Base-by-base conservation (phyloP, 345 rosid species). In the Gossypium longicalyx region DNA sequence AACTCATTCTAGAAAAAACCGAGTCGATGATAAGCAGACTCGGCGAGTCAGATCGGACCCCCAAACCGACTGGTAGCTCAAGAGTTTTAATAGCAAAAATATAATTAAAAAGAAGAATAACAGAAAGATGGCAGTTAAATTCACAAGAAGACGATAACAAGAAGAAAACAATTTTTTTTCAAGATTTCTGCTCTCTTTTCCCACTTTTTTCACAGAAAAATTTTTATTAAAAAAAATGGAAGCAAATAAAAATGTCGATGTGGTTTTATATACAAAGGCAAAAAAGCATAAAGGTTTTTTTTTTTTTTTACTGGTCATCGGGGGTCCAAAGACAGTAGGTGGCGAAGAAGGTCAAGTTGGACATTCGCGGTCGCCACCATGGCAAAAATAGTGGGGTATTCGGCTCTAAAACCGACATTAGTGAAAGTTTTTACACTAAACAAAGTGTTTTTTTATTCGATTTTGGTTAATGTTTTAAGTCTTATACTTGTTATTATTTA, bases 241-340 rank as follows among this genome's bases (percentile, higher is more conserved):
- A 48, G 29, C 17, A 4, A 47, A 60, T 45, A 53, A 54, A 13
- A 72, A 73, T 59, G 75, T 43, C 49, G 43, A 13, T 16, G 75
- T 20, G 17, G 25, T 72, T 5, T 72, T 72, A 72, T 72, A 57
- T 58, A 72, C 54, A 72, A 57, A 41, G 43, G 43, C 63, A 41
- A 44, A 34, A 57, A 72, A 20, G 47, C 54, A 17, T 16, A 52
- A 52, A 52, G 57, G 7, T 34, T 34, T 70, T 53, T 70, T 41
- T 19, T 41, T 19, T 56, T 72, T 23, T 44, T 20, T 15, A 58
- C 57, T 74, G 69, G 70, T 74, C 70, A 49, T 68, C 61, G 65
- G 67, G 76, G 76, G 76, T 74, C 76, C 76, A 74, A 58, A 27
- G 70, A 54, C 22, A 7, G 27, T 48, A 47, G 76, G 67, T 62